Evolutionary conservation across 306 rosid genomes (phyloP), one percentile per base, ranked within the genome.

Genomic region (Prunus salicina): DNA sequence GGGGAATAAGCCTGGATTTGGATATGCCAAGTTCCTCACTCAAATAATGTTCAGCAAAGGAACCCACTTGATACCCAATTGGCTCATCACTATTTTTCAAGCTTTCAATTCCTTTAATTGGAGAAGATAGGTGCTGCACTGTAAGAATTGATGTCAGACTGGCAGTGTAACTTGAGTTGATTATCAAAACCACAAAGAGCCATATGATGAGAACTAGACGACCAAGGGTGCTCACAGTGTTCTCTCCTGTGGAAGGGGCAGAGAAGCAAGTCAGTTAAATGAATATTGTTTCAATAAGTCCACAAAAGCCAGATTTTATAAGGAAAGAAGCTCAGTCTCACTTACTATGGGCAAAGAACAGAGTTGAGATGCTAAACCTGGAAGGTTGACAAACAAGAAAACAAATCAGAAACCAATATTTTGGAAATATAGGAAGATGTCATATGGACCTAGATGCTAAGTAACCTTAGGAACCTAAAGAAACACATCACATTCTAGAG

Each of bases 331-430:
- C 12, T 55, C 15, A 41, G 67, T 24, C 43, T 58, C 72, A 85
- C 99, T 88, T 91, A 95, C 99, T 86, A 84, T 95, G 99, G 79
- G 99, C 84, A 75, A 95, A 95, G 79, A 92, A 95, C 66, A 95
- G 84, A 67, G 99, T 95, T 55, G 99, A 95, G 72, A 92, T 79
- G 88, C 97, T 95, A 86, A 95, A 95, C 99, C 99, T 95, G 97
- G 90, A 86, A 78, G 78, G 77, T 83, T 86, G 51, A 79, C 51
- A 71, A 79, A 77, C 73, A 86, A 65, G 57, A 72, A 65, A 19
- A 63, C 70, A 50, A 52, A 78, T 80, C 64, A 82, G 76, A 77
- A 69, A 24, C 65, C 66, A 47, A 32, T 10, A 66, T 72, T 27
- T 32, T 22, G 4, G 45, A 25, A 14, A 41, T 15, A 18, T 38